These are phyloP conservation scores for Funneliformis caledonium DNA, from an alignment of 371 early-diverging fungal genomes.

Conservation along the genomic window DNA sequence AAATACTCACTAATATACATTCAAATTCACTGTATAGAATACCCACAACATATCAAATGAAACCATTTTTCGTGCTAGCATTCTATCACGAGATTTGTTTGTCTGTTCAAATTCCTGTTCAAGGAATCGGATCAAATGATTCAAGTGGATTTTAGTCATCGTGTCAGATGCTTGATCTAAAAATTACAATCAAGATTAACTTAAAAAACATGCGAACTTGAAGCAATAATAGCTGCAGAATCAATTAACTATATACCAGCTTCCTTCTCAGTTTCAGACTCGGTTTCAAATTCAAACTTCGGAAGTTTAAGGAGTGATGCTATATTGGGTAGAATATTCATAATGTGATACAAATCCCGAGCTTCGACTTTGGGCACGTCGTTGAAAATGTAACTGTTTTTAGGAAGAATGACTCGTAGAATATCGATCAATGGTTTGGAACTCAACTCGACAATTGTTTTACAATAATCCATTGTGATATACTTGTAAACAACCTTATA, in stretches of 20 bases:
- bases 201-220: too few relatives aligned
- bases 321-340: neutral
- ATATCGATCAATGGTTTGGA: neutral
- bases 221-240: too few relatives aligned
- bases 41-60: constrained; percentile 15
- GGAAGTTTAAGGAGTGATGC: too few relatives aligned
- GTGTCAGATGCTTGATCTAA: too few relatives aligned
- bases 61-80: neutral
- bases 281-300: neutral
- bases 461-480: neutral
- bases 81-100: neutral
- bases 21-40: neutral
- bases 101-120: neutral
- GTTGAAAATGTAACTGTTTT: neutral
- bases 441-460: neutral
- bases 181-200: neutral
- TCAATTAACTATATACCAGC: too few relatives aligned
- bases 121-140: neutral
- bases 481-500: neutral
- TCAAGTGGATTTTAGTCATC: neutral
- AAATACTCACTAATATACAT: too few relatives aligned
- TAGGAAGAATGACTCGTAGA: neutral
- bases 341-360: neutral
- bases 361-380: neutral
- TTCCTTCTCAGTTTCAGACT: too few relatives aligned